A percentile compares a stretch with the other conserved stretches of the same genome.
Conservation (phyloP, 768 basidiomycete genomes). For the Psilocybe azurescens region DNA sequence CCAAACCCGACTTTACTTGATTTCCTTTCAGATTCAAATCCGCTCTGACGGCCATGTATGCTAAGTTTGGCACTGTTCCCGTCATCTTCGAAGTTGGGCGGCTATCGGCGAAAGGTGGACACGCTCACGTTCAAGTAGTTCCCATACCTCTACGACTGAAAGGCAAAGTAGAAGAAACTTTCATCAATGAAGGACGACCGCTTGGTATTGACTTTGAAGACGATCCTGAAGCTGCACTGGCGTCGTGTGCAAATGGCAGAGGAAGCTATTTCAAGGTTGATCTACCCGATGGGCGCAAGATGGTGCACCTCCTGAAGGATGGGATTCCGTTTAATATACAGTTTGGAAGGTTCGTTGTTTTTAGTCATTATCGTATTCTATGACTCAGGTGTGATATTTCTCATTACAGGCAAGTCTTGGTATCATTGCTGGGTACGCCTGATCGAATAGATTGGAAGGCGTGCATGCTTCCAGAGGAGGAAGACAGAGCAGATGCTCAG, state of each 20-base stretch:
- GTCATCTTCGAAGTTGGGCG: constrained; percentile 91
- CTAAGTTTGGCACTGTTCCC: constrained; percentile 66
- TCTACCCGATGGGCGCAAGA: constrained; percentile 80
- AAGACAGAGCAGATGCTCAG: constrained; percentile 83
- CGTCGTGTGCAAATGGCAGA: constrained; percentile 52
- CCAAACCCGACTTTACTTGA: constrained; percentile 5
- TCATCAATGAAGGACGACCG: constrained; percentile 69
- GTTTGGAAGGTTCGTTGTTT: constrained; percentile 83
- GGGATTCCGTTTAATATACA: constrained; percentile 85
- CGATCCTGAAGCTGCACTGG: constrained; percentile 68
- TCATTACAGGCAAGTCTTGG: constrained; percentile 74
- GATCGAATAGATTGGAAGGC: constrained; percentile 92
- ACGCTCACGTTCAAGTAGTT: constrained; percentile 90
- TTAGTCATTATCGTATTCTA: background rate
- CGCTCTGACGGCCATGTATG: constrained; percentile 75
- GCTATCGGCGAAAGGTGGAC: constrained; percentile 84
- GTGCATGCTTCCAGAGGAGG: constrained; percentile 81
- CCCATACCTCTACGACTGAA: constrained; percentile 73
- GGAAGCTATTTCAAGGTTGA: constrained; percentile 92
- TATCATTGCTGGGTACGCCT: constrained; percentile 72
- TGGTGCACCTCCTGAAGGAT: constrained; percentile 87
- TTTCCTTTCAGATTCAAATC: constrained; percentile 68
- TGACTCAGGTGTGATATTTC: background rate
- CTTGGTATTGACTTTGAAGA: constrained; percentile 77
- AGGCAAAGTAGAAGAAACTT: constrained; percentile 70